phyloP scores from a whole-genome alignment of 805 yeast genomes.

The Wickerhamomyces kurtzmanii region DNA sequence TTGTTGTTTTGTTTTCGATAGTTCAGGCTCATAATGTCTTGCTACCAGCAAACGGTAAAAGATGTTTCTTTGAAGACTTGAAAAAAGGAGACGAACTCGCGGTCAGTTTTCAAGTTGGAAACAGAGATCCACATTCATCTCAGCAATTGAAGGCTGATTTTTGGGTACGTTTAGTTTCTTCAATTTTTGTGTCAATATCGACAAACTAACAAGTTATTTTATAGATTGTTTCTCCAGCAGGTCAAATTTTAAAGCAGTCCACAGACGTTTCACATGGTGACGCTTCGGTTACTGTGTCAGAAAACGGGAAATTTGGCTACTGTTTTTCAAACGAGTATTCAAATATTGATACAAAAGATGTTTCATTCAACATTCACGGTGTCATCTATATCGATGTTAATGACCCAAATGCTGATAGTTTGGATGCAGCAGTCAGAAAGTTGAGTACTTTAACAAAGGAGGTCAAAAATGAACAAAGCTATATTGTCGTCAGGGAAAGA shows the following conservation, averaged over 20 bases:
- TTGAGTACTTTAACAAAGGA: slow-evolving; percentile 71
- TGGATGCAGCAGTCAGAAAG: slow-evolving; percentile 77
- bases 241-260: slow-evolving; percentile 40
- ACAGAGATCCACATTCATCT: slow-evolving; percentile 65
- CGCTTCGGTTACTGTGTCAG: slow-evolving; percentile 51
- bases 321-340: slow-evolving; percentile 88
- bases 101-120: slow-evolving; percentile 88
- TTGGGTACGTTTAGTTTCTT: slow-evolving; percentile 7
- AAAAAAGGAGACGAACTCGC: slow-evolving; percentile 80
- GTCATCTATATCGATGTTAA: slow-evolving; percentile 77
- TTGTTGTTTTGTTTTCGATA: slow-evolving; percentile 6
- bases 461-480: slow-evolving; percentile 84
- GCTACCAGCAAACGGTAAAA: slow-evolving; percentile 73
- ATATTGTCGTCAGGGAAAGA: slow-evolving; percentile 92
- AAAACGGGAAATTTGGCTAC: slow-evolving; percentile 69
- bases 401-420: slow-evolving; percentile 64
- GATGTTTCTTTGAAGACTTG: slow-evolving; percentile 81
- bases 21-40: slow-evolving; percentile 68
- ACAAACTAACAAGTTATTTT: slow-evolving; percentile 1
- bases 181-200: background rate
- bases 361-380: slow-evolving; percentile 92
- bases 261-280: slow-evolving; percentile 74
- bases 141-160: slow-evolving; percentile 65
- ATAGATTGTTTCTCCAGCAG: slow-evolving; percentile 17
- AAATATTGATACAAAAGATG: slow-evolving; percentile 70